phyloP scores from a whole-genome alignment of 768 basidiomycete species.

The Podaxis carcinomalis region DNA sequence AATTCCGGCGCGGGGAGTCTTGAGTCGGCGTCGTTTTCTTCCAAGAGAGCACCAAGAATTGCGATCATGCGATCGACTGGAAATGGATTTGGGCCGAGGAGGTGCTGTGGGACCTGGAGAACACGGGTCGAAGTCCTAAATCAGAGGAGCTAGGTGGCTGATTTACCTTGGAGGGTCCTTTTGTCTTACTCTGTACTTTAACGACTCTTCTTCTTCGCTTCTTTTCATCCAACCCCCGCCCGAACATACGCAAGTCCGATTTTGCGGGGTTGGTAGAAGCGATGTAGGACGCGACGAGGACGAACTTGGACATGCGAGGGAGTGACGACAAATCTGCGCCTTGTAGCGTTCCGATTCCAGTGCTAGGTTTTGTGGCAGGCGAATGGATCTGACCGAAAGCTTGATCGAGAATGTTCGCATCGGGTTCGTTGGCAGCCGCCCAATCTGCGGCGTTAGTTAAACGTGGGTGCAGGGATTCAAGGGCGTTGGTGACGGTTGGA shows the following conservation, averaged over 20 bases:
- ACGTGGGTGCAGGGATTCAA: constrained; percentile 69
- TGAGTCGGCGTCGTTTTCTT: constrained; percentile 62
- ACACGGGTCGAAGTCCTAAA: neutral
- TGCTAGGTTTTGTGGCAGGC: neutral
- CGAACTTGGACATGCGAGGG: constrained; percentile 68
- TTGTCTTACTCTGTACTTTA: constrained; percentile 32
- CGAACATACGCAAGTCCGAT: constrained; percentile 81
- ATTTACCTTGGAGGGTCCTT: constrained; percentile 42
- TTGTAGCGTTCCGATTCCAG: neutral
- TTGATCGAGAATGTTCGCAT: constrained; percentile 31
- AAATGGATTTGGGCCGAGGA: constrained; percentile 76
- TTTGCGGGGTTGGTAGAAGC: constrained; percentile 83
- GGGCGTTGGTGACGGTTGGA: constrained; percentile 53
- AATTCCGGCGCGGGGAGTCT: constrained; percentile 44
- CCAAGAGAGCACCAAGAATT: constrained; percentile 71
- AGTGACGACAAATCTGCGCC: constrained; percentile 30
- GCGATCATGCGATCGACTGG: constrained; percentile 77
- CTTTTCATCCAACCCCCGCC: constrained; percentile 65
- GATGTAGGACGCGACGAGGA: constrained; percentile 73
- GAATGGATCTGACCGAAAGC: constrained; percentile 18
- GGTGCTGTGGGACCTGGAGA: constrained; percentile 64
- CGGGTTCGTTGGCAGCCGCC: constrained; percentile 49
- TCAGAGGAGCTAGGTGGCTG: no score
- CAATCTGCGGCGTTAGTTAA: constrained; percentile 60
- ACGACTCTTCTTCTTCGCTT: constrained; percentile 45